Evolutionary conservation across 352 stramenopile genomes (phyloP).

Genomic region (Pythium phragmitis): DNA sequence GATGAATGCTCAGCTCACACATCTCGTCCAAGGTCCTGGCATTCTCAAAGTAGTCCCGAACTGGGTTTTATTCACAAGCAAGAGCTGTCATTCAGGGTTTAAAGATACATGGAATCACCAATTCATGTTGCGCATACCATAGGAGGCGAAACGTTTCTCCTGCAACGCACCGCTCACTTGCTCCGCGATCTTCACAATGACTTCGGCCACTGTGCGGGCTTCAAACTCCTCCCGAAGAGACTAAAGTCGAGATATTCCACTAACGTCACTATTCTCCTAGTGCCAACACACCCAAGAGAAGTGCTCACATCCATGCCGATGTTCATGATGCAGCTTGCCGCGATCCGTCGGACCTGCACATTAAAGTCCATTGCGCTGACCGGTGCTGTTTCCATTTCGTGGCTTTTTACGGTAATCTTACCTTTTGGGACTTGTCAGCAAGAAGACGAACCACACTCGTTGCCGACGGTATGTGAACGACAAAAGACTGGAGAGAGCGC

Average conservation of each 20-base stretch:
- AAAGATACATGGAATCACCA: not conserved
- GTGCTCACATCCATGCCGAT: slow-evolving; percentile 19
- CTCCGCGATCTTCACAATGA: slow-evolving; percentile 2
- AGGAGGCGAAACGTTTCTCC: slow-evolving; percentile 20
- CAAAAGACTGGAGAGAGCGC: slow-evolving; percentile 3
- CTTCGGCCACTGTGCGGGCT: not conserved
- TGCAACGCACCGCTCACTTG: slow-evolving; percentile 1
- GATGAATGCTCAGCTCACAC: slow-evolving; percentile 16
- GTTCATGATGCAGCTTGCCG: slow-evolving; percentile 13
- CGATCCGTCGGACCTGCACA: slow-evolving; percentile 18
- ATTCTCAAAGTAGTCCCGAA: slow-evolving; percentile 15
- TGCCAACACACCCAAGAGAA: not conserved
- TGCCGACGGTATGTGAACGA: slow-evolving; percentile 2
- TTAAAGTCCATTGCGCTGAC: not conserved
- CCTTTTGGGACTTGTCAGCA: slow-evolving; percentile 16
- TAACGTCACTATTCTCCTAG: not conserved
- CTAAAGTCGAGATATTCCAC: not conserved
- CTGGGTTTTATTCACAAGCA: not conserved
- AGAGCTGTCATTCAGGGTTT: not conserved
- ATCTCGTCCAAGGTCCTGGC: slow-evolving; percentile 18
- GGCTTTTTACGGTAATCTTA: not conserved
- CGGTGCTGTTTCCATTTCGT: not conserved
- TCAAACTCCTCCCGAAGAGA: slow-evolving; percentile 17
- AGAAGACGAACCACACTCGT: slow-evolving; percentile 11
- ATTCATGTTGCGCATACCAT: slow-evolving; percentile 1